A percentile compares a stretch with the other conserved stretches of the same genome.
Evolutionary conservation across 352 stramenopile species (phyloP).

Genomic region (Globisporangium paroecandrum): DNA sequence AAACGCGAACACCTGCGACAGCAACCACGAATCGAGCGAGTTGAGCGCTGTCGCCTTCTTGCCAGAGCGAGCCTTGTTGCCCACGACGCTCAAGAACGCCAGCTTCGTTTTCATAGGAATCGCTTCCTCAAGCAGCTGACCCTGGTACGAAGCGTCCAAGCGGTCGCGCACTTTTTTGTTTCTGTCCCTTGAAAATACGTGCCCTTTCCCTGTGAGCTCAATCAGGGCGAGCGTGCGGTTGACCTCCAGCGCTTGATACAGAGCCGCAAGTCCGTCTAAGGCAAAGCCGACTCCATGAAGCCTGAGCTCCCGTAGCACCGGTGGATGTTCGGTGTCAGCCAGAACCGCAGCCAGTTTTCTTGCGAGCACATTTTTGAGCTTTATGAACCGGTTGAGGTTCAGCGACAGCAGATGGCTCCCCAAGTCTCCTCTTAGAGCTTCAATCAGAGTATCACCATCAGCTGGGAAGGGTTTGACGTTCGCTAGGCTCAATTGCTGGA

Average conservation of each 20-base stretch:
- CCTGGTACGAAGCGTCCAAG: neutral
- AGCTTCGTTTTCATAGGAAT: neutral
- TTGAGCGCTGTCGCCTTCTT: neutral
- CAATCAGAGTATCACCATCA: neutral
- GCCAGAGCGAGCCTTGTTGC: neutral
- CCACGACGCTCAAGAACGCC: neutral
- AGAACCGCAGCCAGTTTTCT: neutral
- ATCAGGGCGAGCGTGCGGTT: conserved; percentile 2
- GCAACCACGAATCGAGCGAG: neutral
- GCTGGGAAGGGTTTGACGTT: too few relatives aligned
- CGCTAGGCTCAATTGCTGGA: neutral
- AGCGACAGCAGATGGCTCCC: neutral
- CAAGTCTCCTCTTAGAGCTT: neutral
- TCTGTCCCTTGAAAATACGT: neutral
- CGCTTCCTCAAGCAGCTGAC: neutral
- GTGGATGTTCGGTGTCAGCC: neutral
- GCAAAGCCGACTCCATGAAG: neutral
- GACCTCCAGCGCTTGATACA: neutral
- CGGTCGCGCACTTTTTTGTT: neutral
- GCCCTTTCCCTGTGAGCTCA: neutral
- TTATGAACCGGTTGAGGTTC: neutral
- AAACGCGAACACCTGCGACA: neutral
- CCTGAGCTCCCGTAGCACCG: neutral
- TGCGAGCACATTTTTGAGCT: neutral
- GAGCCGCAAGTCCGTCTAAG: neutral